Evolutionary conservation across 2,329 filamentous ascomycete species (phyloP), one percentile per base, ranked within the genome.

Genomic region (Akanthomyces lecanii): DNA sequence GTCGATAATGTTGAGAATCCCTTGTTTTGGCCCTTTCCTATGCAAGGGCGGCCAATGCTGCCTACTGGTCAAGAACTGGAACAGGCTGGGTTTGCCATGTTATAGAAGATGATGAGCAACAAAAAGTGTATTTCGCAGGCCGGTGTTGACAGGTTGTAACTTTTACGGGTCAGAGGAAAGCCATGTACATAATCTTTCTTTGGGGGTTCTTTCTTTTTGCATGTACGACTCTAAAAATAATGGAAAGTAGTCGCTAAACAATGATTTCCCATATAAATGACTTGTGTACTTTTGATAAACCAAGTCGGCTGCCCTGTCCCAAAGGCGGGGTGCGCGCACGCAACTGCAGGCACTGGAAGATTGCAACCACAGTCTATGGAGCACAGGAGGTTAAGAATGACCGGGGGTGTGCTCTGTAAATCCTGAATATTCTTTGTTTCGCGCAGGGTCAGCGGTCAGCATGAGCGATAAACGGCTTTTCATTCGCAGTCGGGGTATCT

Each of bases 1-100:
- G 75, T 75, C 0, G 77, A 78, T 25, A 72, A 68, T 23, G 71
- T 79, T 65, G 79, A 83, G 64, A 85, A 85, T 61, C 83, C 83
- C 21, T 72, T 85, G 2, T 85, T 85, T 67, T 86, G 84, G 84
- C 82, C 83, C 0, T 86, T 85, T 64, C 83, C 84, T 0, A 81
- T 85, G 81, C 83, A 85, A 66, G 83, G 83, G 0, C 76, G 82
- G 25, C 83, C 83, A 3, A 81, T 85, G 63, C 66, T 86, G 33
- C 78, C 81, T 0, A 75, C 71, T 0, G 81, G 82, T 0, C 68
- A 75, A 36, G 74, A 78, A 56, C 67, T 86, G 59, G 75, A 79
- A 66, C 77, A 81, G 36, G 81, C 83, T 2, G 84, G 84, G 0
- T 86, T 86, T 68, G 76, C 75, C 28, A 64, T 78, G 25, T 36